These are phyloP conservation scores for Chlamydomonas incerta DNA, from an alignment of 139 green algal species.

Conservation along the genomic window DNA sequence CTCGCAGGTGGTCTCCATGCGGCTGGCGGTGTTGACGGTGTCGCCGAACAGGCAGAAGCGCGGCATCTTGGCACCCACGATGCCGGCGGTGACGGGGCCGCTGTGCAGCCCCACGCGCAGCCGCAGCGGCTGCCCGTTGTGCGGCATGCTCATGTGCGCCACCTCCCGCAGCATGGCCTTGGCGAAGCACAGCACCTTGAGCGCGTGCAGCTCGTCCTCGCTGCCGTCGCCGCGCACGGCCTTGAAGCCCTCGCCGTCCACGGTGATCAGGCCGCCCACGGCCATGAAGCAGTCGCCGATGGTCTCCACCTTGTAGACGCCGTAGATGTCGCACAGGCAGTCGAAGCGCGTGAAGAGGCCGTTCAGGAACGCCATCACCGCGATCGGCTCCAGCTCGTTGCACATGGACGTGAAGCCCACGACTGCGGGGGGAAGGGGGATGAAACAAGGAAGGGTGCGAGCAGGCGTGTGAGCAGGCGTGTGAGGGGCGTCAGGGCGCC, in stretches of 20 bases:
- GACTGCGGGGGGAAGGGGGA: background rate
- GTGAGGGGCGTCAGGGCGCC: too few relatives aligned
- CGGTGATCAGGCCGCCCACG: background rate
- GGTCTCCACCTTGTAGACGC: background rate
- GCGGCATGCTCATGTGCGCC: background rate
- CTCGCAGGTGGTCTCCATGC: constrained; percentile 63
- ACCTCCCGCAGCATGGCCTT: constrained; percentile 18
- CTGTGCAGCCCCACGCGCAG: constrained; percentile 25
- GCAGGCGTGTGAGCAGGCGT: too few relatives aligned
- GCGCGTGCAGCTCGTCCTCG: constrained; percentile 1
- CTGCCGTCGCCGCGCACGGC: background rate
- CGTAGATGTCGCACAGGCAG: constrained; percentile 16
- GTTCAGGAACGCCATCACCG: constrained; percentile 29
- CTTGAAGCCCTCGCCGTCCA: constrained; percentile 1
- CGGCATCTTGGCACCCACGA: constrained; percentile 49
- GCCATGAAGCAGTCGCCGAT: constrained; percentile 21
- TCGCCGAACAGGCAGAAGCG: constrained; percentile 60
- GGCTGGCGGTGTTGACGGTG: constrained; percentile 64
- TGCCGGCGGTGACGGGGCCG: constrained; percentile 32
- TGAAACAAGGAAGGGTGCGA: too few relatives aligned
- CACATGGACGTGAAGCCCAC: constrained; percentile 25
- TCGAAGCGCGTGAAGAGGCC: background rate
- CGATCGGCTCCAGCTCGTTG: background rate
- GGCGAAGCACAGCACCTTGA: background rate
- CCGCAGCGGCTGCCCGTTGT: background rate